These are phyloP conservation scores for Linnemannia schmuckeri DNA, from an alignment of 192 early-diverging fungal genomes.

Conservation along the genomic window DNA sequence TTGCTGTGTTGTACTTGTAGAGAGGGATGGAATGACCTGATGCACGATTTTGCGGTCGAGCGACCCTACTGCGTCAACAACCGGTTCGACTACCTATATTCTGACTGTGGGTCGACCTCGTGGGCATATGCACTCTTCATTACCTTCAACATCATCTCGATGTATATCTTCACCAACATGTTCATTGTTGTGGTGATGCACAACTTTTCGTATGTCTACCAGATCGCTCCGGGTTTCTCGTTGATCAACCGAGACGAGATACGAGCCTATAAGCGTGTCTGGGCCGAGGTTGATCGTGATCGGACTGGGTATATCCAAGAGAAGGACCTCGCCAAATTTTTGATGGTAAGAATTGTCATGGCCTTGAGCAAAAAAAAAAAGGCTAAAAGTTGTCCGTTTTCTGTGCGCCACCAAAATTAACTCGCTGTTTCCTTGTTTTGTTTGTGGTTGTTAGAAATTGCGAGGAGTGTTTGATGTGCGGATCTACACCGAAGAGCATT, in stretches of 20 bases:
- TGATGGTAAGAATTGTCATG: slow-evolving; percentile 54
- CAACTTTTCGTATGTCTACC: slow-evolving; percentile 74
- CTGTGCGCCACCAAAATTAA: background rate
- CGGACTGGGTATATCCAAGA: slow-evolving; percentile 64
- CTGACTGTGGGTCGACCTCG: slow-evolving; percentile 67
- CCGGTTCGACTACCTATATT: slow-evolving; percentile 56
- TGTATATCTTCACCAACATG: slow-evolving; percentile 76
- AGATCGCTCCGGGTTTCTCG: slow-evolving; percentile 70
- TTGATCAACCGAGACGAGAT: slow-evolving; percentile 71
- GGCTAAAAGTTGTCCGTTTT: background rate
- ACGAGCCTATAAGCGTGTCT: slow-evolving; percentile 68
- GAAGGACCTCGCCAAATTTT: slow-evolving; percentile 63
- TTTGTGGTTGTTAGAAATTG: slow-evolving; percentile 56
- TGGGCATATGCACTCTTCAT: slow-evolving; percentile 72
- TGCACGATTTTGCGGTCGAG: slow-evolving; percentile 72
- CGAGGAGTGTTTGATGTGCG: slow-evolving; percentile 63
- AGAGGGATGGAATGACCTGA: slow-evolving; percentile 73
- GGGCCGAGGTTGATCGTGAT: slow-evolving; percentile 62
- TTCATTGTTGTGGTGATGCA: slow-evolving; percentile 73
- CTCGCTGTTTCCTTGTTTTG: background rate
- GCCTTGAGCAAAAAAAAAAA: background rate
- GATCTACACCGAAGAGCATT: slow-evolving; percentile 64
- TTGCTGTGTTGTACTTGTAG: slow-evolving; percentile 36
- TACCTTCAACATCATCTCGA: slow-evolving; percentile 73
- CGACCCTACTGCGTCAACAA: slow-evolving; percentile 63